Conservation (phyloP, 306 rosid species). For the Luffa acutangula region DNA sequence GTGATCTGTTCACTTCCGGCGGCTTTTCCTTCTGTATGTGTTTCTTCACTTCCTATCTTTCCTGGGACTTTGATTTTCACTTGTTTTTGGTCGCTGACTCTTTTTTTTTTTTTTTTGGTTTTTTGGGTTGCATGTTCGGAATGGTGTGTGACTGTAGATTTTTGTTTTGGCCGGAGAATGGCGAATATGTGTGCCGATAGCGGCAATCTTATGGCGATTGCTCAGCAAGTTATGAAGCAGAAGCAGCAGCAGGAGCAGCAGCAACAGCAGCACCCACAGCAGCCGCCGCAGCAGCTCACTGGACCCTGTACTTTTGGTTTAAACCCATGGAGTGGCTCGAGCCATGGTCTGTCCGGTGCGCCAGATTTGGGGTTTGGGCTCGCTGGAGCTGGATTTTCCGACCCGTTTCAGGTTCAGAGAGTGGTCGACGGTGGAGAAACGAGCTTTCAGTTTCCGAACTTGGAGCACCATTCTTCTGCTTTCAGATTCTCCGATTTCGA, state of each 20-base stretch:
- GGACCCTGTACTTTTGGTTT: constrained; percentile 36
- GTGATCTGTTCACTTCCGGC: not conserved
- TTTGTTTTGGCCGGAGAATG: constrained; percentile 48
- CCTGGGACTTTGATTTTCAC: not conserved
- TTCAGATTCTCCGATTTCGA: constrained; percentile 56
- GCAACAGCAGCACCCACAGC: constrained; percentile 42
- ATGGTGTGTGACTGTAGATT: constrained; percentile 36
- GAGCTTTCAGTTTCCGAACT: constrained; percentile 46
- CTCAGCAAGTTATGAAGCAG: constrained; percentile 92
- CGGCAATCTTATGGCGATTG: constrained; percentile 96
- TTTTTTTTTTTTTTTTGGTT: not conserved
- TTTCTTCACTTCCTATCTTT: not conserved
- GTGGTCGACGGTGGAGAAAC: constrained; percentile 41
- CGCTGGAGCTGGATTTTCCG: constrained; percentile 36
- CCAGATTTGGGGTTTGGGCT: constrained; percentile 42
- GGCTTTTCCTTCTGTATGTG: not conserved
- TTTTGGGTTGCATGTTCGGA: not conserved
- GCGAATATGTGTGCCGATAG: constrained; percentile 92
- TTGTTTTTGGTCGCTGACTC: not conserved
- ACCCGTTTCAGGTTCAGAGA: constrained; percentile 66
- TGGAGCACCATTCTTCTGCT: constrained; percentile 47
- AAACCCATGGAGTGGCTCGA: constrained; percentile 49
- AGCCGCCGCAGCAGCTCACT: constrained; percentile 21
- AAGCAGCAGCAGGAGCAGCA: constrained; percentile 81
- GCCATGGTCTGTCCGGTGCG: constrained; percentile 8